Conservation (phyloP, 495 filamentous ascomycete species). For the Arthonia radiata region DNA sequence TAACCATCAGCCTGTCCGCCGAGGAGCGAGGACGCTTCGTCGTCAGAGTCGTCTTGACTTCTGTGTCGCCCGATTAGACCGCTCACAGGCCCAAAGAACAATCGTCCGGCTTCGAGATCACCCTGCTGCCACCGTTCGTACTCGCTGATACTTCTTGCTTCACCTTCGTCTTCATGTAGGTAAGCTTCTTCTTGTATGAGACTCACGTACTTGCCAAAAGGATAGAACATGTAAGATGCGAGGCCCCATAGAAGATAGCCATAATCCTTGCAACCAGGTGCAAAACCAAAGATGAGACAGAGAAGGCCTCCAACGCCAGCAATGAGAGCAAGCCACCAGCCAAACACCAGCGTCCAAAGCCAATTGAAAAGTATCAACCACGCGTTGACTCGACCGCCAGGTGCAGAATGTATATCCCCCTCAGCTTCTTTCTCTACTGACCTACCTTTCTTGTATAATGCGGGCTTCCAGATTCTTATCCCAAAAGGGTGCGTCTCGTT, state of each 20-base stretch:
- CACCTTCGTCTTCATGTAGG: constrained; percentile 88
- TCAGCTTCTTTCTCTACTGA: constrained; percentile 93
- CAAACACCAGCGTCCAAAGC: constrained; percentile 77
- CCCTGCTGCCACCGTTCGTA: constrained; percentile 99
- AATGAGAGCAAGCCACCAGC: constrained; percentile 85
- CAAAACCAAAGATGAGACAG: constrained; percentile 60
- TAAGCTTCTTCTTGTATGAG: constrained; percentile 86
- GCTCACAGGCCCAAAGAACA: constrained; percentile 77
- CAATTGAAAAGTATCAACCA: constrained; percentile 71
- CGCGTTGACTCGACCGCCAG: constrained; percentile 62
- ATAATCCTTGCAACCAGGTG: constrained; percentile 61
- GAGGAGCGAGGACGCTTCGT: constrained; percentile 69
- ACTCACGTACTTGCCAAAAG: constrained; percentile 87
- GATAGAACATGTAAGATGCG: constrained; percentile 72
- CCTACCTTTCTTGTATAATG: constrained; percentile 87
- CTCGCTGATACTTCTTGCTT: constrained; percentile 95
- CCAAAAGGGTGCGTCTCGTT: constrained; percentile 98
- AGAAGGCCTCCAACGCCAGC: constrained; percentile 44
- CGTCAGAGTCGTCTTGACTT: constrained; percentile 60
- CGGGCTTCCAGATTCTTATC: constrained; percentile 96
- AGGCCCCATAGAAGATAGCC: constrained; percentile 66
- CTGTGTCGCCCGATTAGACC: constrained; percentile 76
- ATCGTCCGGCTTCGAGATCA: constrained; percentile 77
- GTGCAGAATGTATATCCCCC: constrained; percentile 88
- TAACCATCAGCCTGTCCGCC: constrained; percentile 16